phyloP scores from a whole-genome alignment of 768 basidiomycete species.

The Auriscalpium orientale region DNA sequence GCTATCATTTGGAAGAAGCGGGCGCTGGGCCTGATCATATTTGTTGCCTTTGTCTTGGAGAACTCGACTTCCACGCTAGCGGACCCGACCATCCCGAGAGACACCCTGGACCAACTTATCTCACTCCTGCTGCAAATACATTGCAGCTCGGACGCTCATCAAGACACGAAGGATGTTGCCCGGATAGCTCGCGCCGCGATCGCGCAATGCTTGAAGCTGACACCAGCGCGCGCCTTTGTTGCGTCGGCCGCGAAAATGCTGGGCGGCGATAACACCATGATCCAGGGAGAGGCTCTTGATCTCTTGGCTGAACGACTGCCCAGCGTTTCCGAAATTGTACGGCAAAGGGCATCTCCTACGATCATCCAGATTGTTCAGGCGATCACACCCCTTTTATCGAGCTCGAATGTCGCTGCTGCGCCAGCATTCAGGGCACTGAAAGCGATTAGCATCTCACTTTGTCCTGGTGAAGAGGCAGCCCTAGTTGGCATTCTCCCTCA shows the following conservation, averaged over 20 bases:
- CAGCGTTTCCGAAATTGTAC: constrained; percentile 46
- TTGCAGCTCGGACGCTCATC: constrained; percentile 25
- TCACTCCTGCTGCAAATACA: constrained; percentile 42
- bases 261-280: constrained; percentile 23
- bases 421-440: constrained; percentile 55
- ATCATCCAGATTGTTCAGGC: constrained; percentile 46
- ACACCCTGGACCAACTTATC: constrained; percentile 36
- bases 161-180: constrained; percentile 4
- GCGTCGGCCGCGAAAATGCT: constrained; percentile 48
- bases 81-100: constrained; percentile 13
- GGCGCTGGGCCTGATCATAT: constrained; percentile 59
- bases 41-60: constrained; percentile 49
- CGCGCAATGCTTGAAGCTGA: constrained; percentile 38
- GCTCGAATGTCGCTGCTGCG: constrained; percentile 31
- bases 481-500: constrained; percentile 54
- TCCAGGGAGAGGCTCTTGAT: constrained; percentile 60
- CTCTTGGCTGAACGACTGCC: constrained; percentile 62
- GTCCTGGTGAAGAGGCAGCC: constrained; percentile 57
- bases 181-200: constrained; percentile 11
- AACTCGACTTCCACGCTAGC: constrained; percentile 16
- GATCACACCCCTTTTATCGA: constrained; percentile 40
- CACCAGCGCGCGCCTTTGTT: constrained; percentile 69
- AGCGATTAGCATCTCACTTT: constrained; percentile 49
- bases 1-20: constrained; percentile 45
- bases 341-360: constrained; percentile 40